Evolutionary conservation across 106 monocot species (phyloP), one percentile per base, ranked within the genome.

Genomic region (Phalaenopsis aphrodite): DNA sequence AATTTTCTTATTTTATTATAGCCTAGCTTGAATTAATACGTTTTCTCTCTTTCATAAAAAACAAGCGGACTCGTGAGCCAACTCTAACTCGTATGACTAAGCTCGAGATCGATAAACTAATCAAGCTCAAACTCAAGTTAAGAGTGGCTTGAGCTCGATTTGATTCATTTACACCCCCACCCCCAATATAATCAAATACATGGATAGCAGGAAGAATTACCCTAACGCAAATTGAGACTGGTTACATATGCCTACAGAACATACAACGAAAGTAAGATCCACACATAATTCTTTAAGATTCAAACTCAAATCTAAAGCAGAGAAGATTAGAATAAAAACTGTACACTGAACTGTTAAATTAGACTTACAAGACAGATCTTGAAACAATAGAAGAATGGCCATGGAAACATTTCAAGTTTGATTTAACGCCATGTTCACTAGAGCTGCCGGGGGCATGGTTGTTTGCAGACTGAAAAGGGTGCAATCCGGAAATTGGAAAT

Each of bases 361-460:
- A 52, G 84, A 66, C 90, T 81, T 82, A 90, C 90, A 77, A 82
- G 68, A 74, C 72, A n/a, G 75, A 19, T 49, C 66, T 75, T n/a
- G 78, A 56, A 78, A 77, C 16, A 72, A 21, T 56, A 81, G 46
- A 82, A 72, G 23, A 9, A 49, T 81, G 84, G 47, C 24, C 12
- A 12, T 61, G 66, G 72, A 55, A 42, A 46, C 76, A 84, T 74
- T 47, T 81, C 23, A 55, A 73, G 43, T 64, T 15, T 75, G 58
- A 10, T 17, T 16, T 72, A 75, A 18, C 65, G 41, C 9, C 68
- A 66, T 84, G 84, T 74, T 64, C 45, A 76, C 75, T 41, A 74
- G 64, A 67, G 52, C 47, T 39, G 39, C 69, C 45, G 8, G 75
- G 12, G 46, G 45, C 75, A 55, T 69, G 41, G 69, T 46, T 48